Percentiles rank a stretch among this genome's conserved stretches.
phyloP scores from a whole-genome alignment of 1,284 basidiomycete genomes.

The Cryptococcus neoformans region DNA sequence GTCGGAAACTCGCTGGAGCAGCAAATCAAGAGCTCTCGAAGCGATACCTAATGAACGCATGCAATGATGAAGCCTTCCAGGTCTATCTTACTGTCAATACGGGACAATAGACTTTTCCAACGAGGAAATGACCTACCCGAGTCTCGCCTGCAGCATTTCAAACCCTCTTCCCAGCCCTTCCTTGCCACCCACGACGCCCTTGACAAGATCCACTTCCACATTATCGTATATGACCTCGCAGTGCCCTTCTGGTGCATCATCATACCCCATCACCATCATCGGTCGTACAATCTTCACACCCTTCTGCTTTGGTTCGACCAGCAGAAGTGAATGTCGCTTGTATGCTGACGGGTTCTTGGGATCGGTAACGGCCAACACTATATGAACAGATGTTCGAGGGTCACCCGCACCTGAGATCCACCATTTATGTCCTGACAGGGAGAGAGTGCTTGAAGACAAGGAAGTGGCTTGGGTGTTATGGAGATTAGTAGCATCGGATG shows the following conservation, averaged over 20 bases:
- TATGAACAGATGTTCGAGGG: slow-evolving; percentile 81
- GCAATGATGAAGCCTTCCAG: slow-evolving; percentile 96
- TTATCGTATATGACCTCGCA: slow-evolving; percentile 94
- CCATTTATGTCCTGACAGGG: slow-evolving; percentile 98
- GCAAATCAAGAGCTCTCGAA: slow-evolving; percentile 76
- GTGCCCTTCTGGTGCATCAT: slow-evolving; percentile 93
- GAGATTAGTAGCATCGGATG: slow-evolving; percentile 96
- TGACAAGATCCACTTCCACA: slow-evolving; percentile 71
- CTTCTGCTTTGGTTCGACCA: slow-evolving; percentile 81
- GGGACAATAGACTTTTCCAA: neutral
- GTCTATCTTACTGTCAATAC: slow-evolving; percentile 53
- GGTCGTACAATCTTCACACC: slow-evolving; percentile 88
- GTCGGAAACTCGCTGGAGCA: slow-evolving; percentile 91
- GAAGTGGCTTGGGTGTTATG: slow-evolving; percentile 80
- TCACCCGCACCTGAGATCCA: slow-evolving; percentile 98
- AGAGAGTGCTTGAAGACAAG: slow-evolving; percentile 62
- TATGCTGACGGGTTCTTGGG: slow-evolving; percentile 54
- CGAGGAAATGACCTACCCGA: slow-evolving; percentile 62
- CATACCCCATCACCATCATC: slow-evolving; percentile 91
- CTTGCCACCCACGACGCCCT: slow-evolving; percentile 65
- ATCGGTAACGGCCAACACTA: slow-evolving; percentile 68
- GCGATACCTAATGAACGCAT: slow-evolving; percentile 95
- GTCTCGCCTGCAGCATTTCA: slow-evolving; percentile 96
- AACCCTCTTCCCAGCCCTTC: slow-evolving; percentile 83
- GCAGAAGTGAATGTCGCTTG: slow-evolving; percentile 86